A percentile compares a stretch with the other conserved stretches of the same genome.
Evolutionary conservation across 768 basidiomycete species (phyloP).

Genomic region (Basidioascus undulatus): DNA sequence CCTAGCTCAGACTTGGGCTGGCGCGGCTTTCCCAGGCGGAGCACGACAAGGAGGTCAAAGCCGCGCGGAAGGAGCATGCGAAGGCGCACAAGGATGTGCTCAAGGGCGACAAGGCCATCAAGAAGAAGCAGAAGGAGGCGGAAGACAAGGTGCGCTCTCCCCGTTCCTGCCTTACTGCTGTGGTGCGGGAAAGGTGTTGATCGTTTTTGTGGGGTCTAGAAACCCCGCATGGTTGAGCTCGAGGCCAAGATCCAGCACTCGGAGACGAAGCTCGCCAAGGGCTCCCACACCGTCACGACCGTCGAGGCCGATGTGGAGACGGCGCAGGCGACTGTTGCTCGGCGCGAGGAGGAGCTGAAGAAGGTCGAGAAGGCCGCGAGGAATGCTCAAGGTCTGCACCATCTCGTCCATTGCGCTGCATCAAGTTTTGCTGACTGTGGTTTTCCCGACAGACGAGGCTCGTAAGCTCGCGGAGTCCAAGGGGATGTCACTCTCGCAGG

Average conservation of each 20-base stretch:
- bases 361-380: conserved; percentile 44
- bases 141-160: conserved; percentile 42
- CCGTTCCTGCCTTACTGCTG: not conserved
- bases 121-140: conserved; percentile 68
- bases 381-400: conserved; percentile 43
- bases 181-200: not conserved
- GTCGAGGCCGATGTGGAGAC: conserved; percentile 35
- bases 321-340: conserved; percentile 29
- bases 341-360: conserved; percentile 33
- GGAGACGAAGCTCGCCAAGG: conserved; percentile 48
- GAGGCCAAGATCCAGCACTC: conserved; percentile 78
- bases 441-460: conserved; percentile 34
- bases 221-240: conserved; percentile 56
- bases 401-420: not conserved
- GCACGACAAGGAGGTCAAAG: conserved; percentile 46
- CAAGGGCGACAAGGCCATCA: conserved; percentile 66
- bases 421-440: not conserved
- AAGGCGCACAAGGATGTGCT: conserved; percentile 45
- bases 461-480: conserved; percentile 37
- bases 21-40: conserved; percentile 15
- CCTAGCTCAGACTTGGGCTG: not conserved
- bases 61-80: conserved; percentile 55
- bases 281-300: conserved; percentile 35
- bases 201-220: conserved; percentile 23
- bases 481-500: conserved; percentile 55